phyloP scores from a whole-genome alignment of 2,329 filamentous ascomycete species.

The Paraphaeosphaeria sporulosa region DNA sequence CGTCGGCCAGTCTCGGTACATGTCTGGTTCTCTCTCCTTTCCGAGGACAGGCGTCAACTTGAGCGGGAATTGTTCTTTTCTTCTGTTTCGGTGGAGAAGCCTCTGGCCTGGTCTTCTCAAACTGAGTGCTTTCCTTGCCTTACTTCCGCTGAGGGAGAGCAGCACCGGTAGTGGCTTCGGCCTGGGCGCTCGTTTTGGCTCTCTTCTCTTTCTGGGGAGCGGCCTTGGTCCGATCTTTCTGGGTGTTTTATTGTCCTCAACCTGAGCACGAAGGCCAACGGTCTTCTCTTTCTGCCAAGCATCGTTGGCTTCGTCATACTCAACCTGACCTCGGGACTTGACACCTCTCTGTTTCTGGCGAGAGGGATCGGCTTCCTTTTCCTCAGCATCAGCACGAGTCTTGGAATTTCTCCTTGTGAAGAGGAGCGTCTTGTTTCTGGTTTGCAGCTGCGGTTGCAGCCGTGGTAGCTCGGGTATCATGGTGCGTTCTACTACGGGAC shows the following conservation, averaged over 20 bases:
- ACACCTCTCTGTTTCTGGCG: too few species aligned
- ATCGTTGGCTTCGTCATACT: too few species aligned
- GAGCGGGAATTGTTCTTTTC: too few species aligned
- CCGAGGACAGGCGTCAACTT: neutral
- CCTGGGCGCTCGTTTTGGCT: neutral
- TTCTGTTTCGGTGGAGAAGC: neutral
- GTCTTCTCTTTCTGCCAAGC: too few species aligned
- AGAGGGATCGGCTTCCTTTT: too few species aligned
- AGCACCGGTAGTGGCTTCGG: neutral
- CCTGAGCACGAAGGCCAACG: too few species aligned
- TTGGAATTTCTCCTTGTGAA: too few species aligned
- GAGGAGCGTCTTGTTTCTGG: neutral
- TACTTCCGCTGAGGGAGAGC: neutral
- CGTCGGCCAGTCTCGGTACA: neutral
- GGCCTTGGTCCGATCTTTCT: neutral
- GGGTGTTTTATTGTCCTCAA: neutral
- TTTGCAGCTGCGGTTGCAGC: neutral
- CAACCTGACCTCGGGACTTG: too few species aligned
- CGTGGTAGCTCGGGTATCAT: neutral
- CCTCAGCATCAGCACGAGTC: too few species aligned
- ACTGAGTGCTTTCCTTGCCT: too few species aligned
- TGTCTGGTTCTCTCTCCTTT: neutral
- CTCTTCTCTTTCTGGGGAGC: neutral
- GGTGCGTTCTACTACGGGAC: neutral
- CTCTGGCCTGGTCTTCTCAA: neutral